Evolutionary conservation across 2,329 filamentous ascomycete species (phyloP).

Genomic region (Arthrinium phaeospermum): DNA sequence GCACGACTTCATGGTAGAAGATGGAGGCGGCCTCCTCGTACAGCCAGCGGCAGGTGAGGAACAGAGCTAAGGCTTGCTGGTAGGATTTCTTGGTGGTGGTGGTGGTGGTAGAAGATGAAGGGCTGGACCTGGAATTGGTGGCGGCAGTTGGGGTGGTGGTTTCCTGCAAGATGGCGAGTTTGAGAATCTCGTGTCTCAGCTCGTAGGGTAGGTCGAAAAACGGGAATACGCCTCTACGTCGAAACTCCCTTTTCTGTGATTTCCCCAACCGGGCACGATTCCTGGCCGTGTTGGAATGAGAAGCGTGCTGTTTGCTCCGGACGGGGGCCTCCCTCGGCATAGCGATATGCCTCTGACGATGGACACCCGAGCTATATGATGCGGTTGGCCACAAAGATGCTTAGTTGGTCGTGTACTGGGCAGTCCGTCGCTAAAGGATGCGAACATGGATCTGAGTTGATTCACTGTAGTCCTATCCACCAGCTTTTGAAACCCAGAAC

Average conservation of each 20-base stretch:
- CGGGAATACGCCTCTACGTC: conserved; percentile 31
- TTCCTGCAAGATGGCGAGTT: conserved; percentile 26
- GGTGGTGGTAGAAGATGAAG: neutral
- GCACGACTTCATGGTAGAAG: conserved; percentile 34
- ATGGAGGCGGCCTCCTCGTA: conserved; percentile 36
- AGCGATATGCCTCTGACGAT: neutral
- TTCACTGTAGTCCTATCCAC: neutral
- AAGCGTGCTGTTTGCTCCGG: conserved; percentile 18
- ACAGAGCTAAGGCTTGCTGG: conserved; percentile 29
- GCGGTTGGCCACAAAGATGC: neutral
- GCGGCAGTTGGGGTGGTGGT: neutral
- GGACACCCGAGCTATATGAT: neutral
- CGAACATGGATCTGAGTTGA: neutral
- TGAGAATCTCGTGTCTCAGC: conserved; percentile 33
- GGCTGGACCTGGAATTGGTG: neutral
- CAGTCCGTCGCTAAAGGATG: neutral
- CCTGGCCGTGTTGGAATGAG: conserved; percentile 15
- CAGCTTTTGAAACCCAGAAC: neutral
- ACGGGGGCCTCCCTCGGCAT: conserved; percentile 14
- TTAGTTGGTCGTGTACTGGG: neutral
- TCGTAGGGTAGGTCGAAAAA: conserved; percentile 38
- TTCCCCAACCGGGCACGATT: neutral
- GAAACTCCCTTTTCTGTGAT: conserved; percentile 20
- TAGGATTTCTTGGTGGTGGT: conserved; percentile 22
- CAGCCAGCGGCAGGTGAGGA: conserved; percentile 31